These are phyloP conservation scores for Onygenales sp. DNA, from an alignment of 2,329 filamentous ascomycete species.

Conservation along the genomic window DNA sequence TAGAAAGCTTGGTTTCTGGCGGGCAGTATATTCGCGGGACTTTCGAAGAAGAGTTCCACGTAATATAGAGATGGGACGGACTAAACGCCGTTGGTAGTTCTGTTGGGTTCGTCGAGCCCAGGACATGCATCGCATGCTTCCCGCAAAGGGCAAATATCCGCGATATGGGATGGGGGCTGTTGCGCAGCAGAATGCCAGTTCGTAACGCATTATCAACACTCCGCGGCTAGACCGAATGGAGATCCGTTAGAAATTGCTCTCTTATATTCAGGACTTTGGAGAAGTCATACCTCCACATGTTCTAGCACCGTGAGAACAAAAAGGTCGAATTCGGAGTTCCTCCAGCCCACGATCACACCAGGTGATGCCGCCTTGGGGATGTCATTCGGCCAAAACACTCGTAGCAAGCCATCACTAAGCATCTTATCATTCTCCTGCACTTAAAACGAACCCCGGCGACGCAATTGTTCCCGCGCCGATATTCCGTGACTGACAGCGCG, in stretches of 20 bases:
- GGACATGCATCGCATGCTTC: slow-evolving; percentile 69
- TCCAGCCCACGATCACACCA: slow-evolving; percentile 89
- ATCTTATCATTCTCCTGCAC: slow-evolving; percentile 42
- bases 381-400: slow-evolving; percentile 96
- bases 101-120: slow-evolving; percentile 67
- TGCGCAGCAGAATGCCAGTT: slow-evolving; percentile 71
- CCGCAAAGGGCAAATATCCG: slow-evolving; percentile 81
- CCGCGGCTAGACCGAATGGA: slow-evolving; percentile 43
- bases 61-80: slow-evolving; percentile 59
- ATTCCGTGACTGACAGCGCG: slow-evolving; percentile 68
- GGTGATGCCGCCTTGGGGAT: slow-evolving; percentile 60
- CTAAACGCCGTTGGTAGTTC: slow-evolving; percentile 46
- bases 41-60: slow-evolving; percentile 39
- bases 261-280: not conserved
- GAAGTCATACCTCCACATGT: slow-evolving; percentile 67
- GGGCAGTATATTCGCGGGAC: slow-evolving; percentile 67
- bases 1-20: slow-evolving; percentile 53
- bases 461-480: slow-evolving; percentile 89
- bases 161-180: slow-evolving; percentile 66
- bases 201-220: slow-evolving; percentile 84
- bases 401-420: slow-evolving; percentile 74
- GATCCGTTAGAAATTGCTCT: slow-evolving; percentile 4
- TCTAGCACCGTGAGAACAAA: slow-evolving; percentile 85
- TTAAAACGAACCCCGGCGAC: slow-evolving; percentile 90
- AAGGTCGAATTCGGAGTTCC: slow-evolving; percentile 82